Evolutionary conservation across 257 asterid genomes (phyloP), one percentile per base, ranked within the genome.

Genomic region (Scutellaria baicalensis): DNA sequence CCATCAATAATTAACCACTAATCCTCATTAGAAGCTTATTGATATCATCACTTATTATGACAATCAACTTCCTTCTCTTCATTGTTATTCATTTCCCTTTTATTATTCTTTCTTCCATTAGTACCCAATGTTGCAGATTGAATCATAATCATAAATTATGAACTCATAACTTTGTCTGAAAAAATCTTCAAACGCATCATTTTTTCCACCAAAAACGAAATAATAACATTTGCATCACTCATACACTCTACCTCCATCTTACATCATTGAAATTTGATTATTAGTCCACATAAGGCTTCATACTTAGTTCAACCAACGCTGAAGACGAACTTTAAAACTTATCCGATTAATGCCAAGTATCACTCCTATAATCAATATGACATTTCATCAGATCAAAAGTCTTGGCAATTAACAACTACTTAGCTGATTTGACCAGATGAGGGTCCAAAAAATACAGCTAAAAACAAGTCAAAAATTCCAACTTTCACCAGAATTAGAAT

Each of bases 381-480:
- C 50, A 61, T 58, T 69, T 51, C 8, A 42, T 39, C 59, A 59
- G 12, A 51, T 64, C 60, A 69, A 54, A 54, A 49, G 64, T 57
- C 42, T 54, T 69, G 21, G 66, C 62, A 16, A 17, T 10, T 65
- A 42, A 38, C 40, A 79, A 38, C 23, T 65, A 31, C 48, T 44
- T 45, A 16, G 40, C 60, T 39, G 17, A 64, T 69, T 69, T 72
- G 72, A 73, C 76, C 60, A 27, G 62, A 55, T 59, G 27, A 0
- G 48, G 64, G 33, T 47, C 56, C 2, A 55, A 51, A 14, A 50
- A 63, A 59, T 43, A 75, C 52, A 31, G 76, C 55, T 48, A 9
- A 42, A 64, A 23, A 51, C 52, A 52, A 33, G 72, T 72, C 71
- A 71, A 77, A 11, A 66, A 60, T 43, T n/a, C 47, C 69, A 13